A percentile compares a stretch with the other conserved stretches of the same genome.
Conservation (phyloP, 2,329 filamentous ascomycete genomes). For the Sclerotinia spermophila region DNA sequence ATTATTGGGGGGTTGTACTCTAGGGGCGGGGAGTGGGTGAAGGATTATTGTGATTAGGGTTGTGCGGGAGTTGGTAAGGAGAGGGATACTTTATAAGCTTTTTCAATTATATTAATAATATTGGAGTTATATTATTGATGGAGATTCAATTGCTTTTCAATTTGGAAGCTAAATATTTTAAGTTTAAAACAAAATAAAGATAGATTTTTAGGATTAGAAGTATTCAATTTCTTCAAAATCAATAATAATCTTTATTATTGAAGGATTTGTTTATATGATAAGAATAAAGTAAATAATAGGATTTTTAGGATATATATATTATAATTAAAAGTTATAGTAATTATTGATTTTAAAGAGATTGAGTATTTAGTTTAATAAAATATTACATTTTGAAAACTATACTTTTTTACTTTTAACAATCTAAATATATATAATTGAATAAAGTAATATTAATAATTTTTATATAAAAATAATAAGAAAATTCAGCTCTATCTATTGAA, state of each 20-base stretch:
- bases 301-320: neutral
- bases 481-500: neutral
- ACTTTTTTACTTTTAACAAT: neutral
- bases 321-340: neutral
- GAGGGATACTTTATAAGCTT: too few species aligned
- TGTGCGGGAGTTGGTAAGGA: too few species aligned
- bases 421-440: neutral
- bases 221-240: neutral
- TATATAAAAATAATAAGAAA: neutral
- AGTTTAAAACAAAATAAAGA: too few species aligned
- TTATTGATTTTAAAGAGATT: too few species aligned
- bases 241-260: neutral
- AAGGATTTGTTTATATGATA: too few species aligned
- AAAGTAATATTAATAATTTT: neutral
- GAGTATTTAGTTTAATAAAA: neutral
- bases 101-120: too few species aligned
- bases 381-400: neutral
- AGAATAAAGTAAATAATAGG: neutral
- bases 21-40: too few species aligned
- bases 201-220: neutral
- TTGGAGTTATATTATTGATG: too few species aligned
- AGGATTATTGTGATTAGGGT: too few species aligned
- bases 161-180: too few species aligned
- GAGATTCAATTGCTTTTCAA: too few species aligned
- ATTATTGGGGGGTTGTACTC: too few species aligned